These are phyloP conservation scores for Aspergillus ellipticus DNA, from an alignment of 495 filamentous ascomycete species.

Conservation along the genomic window DNA sequence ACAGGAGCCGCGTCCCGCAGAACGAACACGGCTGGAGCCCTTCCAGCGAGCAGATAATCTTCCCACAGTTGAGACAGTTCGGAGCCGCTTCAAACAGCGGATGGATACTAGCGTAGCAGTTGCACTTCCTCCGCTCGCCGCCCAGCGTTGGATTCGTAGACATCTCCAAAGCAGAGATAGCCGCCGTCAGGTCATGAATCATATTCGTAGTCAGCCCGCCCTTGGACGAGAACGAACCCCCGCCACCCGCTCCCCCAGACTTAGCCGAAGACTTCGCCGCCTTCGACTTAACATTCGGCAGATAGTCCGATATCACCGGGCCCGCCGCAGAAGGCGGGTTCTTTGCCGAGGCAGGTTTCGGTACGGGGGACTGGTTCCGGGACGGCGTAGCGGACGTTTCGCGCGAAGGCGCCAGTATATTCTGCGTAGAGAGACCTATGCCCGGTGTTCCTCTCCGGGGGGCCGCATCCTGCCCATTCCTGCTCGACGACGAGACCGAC, in stretches of 20 bases:
- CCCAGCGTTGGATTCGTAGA: constrained; percentile 76
- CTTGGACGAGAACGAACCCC: constrained; percentile 31
- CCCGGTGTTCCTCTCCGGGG: constrained; percentile 9
- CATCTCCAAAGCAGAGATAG: constrained; percentile 85
- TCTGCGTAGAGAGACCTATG: constrained; percentile 33
- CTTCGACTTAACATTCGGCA: constrained; percentile 59
- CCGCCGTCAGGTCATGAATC: constrained; percentile 80
- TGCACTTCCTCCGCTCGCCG: constrained; percentile 60
- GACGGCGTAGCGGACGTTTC: constrained; percentile 28
- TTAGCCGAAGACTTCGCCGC: constrained; percentile 48
- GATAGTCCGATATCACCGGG: constrained; percentile 72
- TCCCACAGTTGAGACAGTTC: constrained; percentile 89
- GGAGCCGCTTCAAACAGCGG: constrained; percentile 81
- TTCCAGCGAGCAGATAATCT: constrained; percentile 94
- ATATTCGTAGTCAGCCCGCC: constrained; percentile 52
- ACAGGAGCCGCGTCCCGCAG: constrained; percentile 71
- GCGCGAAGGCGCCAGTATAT: constrained; percentile 30
- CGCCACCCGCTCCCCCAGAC: constrained; percentile 52
- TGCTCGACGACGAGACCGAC: constrained; percentile 17
- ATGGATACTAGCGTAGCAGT: constrained; percentile 81
- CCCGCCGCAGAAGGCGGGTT: constrained; percentile 68
- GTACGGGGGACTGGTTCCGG: constrained; percentile 35
- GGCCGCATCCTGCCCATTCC: not conserved
- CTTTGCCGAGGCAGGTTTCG: constrained; percentile 41
- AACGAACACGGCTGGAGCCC: constrained; percentile 94